Percentiles rank a stretch among this genome's conserved stretches.
Conservation (phyloP, 139 green algal genomes). For the Marvania coccoides region DNA sequence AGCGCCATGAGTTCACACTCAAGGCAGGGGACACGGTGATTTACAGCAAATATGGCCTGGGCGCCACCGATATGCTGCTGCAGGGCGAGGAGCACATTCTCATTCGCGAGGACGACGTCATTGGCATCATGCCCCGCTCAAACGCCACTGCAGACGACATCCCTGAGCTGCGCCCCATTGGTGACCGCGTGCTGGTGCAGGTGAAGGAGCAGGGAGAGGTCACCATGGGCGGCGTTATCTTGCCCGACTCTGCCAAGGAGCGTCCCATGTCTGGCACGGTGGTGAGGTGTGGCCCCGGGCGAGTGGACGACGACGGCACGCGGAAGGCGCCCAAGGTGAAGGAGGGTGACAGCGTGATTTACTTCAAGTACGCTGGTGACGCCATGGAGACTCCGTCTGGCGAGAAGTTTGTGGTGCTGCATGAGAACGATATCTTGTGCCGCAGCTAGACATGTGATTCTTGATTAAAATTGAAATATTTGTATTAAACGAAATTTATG, state of each 20-base stretch:
- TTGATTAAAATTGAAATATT: too few species aligned
- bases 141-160: slow-evolving; percentile 76
- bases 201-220: slow-evolving; percentile 64
- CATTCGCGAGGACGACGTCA: slow-evolving; percentile 83
- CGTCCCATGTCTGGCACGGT: slow-evolving; percentile 57
- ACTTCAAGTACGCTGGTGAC: slow-evolving; percentile 91
- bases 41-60: slow-evolving; percentile 95
- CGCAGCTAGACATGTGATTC: too few species aligned
- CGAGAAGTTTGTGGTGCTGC: slow-evolving; percentile 76
- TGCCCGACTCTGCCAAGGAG: slow-evolving; percentile 84
- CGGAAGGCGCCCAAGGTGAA: slow-evolving; percentile 48
- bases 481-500: too few species aligned
- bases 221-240: slow-evolving; percentile 84
- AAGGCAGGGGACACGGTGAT: slow-evolving; percentile 69
- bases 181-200: slow-evolving; percentile 83
- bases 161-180: slow-evolving; percentile 73
- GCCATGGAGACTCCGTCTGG: slow-evolving; percentile 78
- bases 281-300: slow-evolving; percentile 61
- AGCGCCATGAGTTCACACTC: slow-evolving; percentile 34
- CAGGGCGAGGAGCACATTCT: slow-evolving; percentile 68
- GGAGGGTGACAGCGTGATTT: slow-evolving; percentile 64
- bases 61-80: slow-evolving; percentile 76
- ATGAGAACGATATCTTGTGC: slow-evolving; percentile 83
- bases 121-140: slow-evolving; percentile 70
- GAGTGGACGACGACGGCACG: slow-evolving; percentile 48